Evolutionary conservation across 208 protist species (phyloP).

Genomic region (Porcisia deanei): DNA sequence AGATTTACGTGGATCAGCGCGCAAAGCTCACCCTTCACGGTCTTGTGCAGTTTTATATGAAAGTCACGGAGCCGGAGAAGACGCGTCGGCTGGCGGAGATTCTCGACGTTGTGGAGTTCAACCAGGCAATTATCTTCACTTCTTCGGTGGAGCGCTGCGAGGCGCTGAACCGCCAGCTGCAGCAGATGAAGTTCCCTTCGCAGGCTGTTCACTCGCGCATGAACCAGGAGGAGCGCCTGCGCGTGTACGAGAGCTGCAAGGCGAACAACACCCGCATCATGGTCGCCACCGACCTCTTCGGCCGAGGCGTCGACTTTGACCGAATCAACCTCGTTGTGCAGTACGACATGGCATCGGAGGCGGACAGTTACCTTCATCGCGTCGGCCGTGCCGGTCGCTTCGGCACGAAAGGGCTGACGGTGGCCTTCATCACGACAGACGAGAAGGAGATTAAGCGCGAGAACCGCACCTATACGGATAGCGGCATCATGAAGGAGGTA

Average conservation of each 20-base stretch:
- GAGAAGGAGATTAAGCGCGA: slow-evolving; percentile 93
- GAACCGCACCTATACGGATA: slow-evolving; percentile 88
- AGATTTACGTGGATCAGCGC: slow-evolving; percentile 99
- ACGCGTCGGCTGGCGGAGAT: slow-evolving; percentile 97
- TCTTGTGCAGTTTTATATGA: slow-evolving; percentile 98
- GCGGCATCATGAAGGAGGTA: slow-evolving; percentile 94
- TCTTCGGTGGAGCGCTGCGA: slow-evolving; percentile 92
- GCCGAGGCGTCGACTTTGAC: slow-evolving; percentile 99
- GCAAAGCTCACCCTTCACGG: slow-evolving; percentile 99
- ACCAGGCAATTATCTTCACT: slow-evolving; percentile 99
- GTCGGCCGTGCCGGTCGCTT: slow-evolving; percentile 98
- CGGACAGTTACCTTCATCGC: slow-evolving; percentile 99
- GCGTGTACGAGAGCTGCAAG: slow-evolving; percentile 97
- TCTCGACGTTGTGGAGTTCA: slow-evolving; percentile 99
- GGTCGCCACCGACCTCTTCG: slow-evolving; percentile 99
- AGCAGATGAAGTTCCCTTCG: slow-evolving; percentile 96
- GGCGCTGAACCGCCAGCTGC: slow-evolving; percentile 95
- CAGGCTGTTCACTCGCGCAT: slow-evolving; percentile 96
- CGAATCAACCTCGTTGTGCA: slow-evolving; percentile 99
- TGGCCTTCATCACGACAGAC: slow-evolving; percentile 97
- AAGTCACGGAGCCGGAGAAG: slow-evolving; percentile 97
- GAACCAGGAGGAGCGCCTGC: slow-evolving; percentile 92
- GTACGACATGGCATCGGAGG: slow-evolving; percentile 99
- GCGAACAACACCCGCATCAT: slow-evolving; percentile 98
- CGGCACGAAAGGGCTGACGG: slow-evolving; percentile 99